Evolutionary conservation across 176 grass and related monocot species (phyloP).

Genomic region (Alopecurus myosuroides): DNA sequence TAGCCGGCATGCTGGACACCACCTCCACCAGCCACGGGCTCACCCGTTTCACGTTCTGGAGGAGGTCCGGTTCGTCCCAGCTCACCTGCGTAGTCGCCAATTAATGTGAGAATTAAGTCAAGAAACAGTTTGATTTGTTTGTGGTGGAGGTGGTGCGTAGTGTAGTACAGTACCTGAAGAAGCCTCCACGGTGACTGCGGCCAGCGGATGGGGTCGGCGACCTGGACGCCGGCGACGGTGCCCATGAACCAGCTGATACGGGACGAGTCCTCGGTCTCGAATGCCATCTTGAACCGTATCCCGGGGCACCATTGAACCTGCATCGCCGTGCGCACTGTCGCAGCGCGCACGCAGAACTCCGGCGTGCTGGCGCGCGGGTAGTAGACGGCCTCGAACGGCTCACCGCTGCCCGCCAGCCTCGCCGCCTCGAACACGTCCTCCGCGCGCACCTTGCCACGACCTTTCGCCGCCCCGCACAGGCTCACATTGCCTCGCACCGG

Average conservation of each 20-base stretch:
- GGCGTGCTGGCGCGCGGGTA: conserved; percentile 87
- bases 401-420: conserved; percentile 41
- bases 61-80: conserved; percentile 91
- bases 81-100: conserved; percentile 48
- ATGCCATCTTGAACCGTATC: conserved; percentile 98
- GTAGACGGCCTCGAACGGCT: conserved; percentile 66
- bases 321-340: conserved; percentile 48
- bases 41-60: conserved; percentile 93
- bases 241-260: conserved; percentile 98
- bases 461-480: conserved; percentile 21
- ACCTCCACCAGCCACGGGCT: conserved; percentile 91
- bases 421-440: conserved; percentile 63
- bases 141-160: neutral
- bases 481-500: conserved; percentile 34
- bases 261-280: conserved; percentile 96
- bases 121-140: neutral
- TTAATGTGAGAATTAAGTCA: neutral
- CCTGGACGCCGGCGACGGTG: conserved; percentile 68
- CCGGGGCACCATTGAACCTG: conserved; percentile 70
- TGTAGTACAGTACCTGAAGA: conserved; percentile 52
- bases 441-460: conserved; percentile 39
- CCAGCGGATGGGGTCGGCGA: conserved; percentile 68
- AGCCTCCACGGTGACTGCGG: conserved; percentile 88
- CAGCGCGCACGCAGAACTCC: conserved; percentile 71
- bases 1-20: conserved; percentile 71